Conservation (phyloP, 1,284 basidiomycete genomes). For the Puccinia triticina region DNA sequence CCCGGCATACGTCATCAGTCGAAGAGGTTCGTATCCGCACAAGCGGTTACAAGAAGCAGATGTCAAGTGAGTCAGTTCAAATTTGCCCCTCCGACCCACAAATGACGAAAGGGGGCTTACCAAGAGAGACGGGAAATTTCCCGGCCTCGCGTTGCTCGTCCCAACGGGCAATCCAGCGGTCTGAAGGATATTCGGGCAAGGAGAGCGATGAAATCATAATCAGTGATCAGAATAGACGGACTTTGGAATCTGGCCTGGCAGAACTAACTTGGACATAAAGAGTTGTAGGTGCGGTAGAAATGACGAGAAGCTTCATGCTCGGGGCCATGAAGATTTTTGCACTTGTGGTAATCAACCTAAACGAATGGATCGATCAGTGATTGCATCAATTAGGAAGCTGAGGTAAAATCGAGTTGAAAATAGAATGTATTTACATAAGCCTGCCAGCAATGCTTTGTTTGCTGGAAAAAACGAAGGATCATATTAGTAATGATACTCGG, state of each 20-base stretch:
- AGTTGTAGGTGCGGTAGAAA: slow-evolving; percentile 95
- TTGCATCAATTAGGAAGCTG: slow-evolving; percentile 14
- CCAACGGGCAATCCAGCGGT: slow-evolving; percentile 73
- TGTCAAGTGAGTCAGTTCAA: not conserved
- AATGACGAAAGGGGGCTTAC: slow-evolving; percentile 14
- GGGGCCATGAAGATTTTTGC: slow-evolving; percentile 93
- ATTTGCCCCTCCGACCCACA: not conserved
- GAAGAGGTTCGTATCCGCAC: not conserved
- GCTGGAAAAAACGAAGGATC: slow-evolving; percentile 16
- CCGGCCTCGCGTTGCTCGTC: slow-evolving; percentile 90
- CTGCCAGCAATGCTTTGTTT: slow-evolving; percentile 67
- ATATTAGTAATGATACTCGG: slow-evolving; percentile 55
- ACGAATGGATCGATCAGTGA: not conserved
- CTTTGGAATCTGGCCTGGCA: not conserved
- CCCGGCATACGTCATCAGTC: not conserved
- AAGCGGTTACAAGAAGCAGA: not conserved
- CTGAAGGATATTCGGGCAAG: not conserved
- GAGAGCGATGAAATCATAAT: slow-evolving; percentile 25
- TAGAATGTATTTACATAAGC: slow-evolving; percentile 70
- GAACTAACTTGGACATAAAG: slow-evolving; percentile 74
- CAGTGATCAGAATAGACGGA: not conserved
- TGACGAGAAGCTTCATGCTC: slow-evolving; percentile 98
- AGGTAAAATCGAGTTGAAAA: not conserved
- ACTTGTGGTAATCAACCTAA: slow-evolving; percentile 82
- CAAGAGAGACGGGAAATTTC: slow-evolving; percentile 70